Evolutionary conservation across 2,329 filamentous ascomycete genomes (phyloP).

Genomic region (Colletotrichum scovillei): DNA sequence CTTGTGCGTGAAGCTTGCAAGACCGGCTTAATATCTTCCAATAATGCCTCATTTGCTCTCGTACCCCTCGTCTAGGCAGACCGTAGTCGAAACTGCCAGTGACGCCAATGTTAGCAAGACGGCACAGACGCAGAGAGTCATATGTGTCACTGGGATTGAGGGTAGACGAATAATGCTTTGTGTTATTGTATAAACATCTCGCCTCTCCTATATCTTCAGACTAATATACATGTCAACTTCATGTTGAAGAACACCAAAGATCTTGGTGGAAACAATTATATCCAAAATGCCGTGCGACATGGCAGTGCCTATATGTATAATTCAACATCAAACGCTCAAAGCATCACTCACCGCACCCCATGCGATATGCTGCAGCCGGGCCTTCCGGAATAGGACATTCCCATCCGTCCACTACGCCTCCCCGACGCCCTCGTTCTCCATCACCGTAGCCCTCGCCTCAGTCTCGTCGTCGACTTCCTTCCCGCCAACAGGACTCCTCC

Average conservation of each 20-base stretch:
- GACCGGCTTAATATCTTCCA: background rate
- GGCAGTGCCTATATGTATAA: background rate
- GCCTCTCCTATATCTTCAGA: background rate
- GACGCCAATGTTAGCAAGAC: background rate
- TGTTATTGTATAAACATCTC: background rate
- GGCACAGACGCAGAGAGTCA: background rate
- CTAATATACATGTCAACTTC: background rate
- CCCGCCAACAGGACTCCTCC: slow-evolving; percentile 56
- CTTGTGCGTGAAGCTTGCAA: background rate
- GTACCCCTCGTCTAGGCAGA: background rate
- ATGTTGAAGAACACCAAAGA: background rate
- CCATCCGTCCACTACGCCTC: slow-evolving; percentile 40
- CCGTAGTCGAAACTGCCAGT: background rate
- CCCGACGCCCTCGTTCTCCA: slow-evolving; percentile 46
- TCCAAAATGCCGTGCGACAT: background rate
- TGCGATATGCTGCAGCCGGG: background rate
- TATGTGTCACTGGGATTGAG: background rate
- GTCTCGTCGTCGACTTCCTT: slow-evolving; percentile 48
- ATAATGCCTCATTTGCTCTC: background rate
- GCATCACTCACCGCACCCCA: background rate
- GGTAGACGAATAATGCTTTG: background rate
- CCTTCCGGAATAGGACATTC: background rate
- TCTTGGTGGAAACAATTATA: background rate
- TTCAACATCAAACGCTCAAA: background rate
- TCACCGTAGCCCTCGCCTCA: slow-evolving; percentile 39